These are phyloP conservation scores for Moesziomyces sp. DNA, from an alignment of 1,284 basidiomycete genomes.

Conservation along the genomic window DNA sequence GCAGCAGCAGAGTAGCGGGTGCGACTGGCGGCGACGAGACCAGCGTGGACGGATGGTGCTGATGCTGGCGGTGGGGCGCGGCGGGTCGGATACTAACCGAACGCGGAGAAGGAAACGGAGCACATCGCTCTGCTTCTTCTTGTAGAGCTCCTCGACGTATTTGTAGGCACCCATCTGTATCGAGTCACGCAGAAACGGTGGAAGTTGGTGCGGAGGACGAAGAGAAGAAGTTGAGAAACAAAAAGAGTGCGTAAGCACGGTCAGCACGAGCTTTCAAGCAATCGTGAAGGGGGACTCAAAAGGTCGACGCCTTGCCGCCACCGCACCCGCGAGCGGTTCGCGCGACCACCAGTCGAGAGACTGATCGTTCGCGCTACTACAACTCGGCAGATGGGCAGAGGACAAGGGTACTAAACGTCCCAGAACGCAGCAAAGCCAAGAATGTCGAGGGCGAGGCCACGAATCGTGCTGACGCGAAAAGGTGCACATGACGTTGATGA, in stretches of 20 bases:
- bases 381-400: constrained; percentile 18
- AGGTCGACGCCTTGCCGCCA: constrained; percentile 43
- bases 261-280: constrained; percentile 56
- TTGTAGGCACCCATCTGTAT: constrained; percentile 79
- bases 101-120: constrained; percentile 98
- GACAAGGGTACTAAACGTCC: constrained; percentile 45
- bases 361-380: constrained; percentile 29
- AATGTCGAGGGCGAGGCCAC: not conserved
- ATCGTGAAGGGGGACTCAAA: constrained; percentile 48
- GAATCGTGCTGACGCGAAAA: not conserved
- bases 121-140: constrained; percentile 89
- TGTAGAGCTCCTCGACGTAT: constrained; percentile 88
- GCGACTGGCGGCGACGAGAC: not conserved
- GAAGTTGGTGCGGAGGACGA: not conserved
- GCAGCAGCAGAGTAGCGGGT: too few relatives aligned
- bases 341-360: not conserved
- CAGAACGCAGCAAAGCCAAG: constrained; percentile 18
- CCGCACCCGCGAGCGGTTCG: constrained; percentile 31
- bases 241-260: constrained; percentile 8
- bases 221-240: not conserved
- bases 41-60: not conserved
- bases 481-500: not conserved
- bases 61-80: not conserved
- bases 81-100: constrained; percentile 73
- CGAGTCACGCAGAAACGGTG: not conserved